Conservation (phyloP, 2,329 filamentous ascomycete species). For the Trichoderma sp. region DNA sequence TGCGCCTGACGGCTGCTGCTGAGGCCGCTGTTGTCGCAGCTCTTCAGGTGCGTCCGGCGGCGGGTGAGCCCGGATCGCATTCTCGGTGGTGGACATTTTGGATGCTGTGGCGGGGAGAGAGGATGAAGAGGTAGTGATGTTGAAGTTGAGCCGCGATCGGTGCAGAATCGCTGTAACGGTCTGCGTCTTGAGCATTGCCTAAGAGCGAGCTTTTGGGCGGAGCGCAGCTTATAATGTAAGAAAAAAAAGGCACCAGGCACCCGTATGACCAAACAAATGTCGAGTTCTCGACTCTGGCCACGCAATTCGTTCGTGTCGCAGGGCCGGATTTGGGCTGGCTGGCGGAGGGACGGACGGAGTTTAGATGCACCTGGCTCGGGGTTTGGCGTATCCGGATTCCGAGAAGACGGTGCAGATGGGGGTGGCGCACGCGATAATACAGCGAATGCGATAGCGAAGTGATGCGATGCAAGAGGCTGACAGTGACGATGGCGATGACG, state of each 20-base stretch:
- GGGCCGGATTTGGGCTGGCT: slow-evolving; percentile 18
- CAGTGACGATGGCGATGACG: background rate
- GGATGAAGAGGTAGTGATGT: slow-evolving; percentile 22
- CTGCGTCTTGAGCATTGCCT: slow-evolving; percentile 48
- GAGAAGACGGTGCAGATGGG: background rate
- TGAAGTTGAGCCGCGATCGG: slow-evolving; percentile 41
- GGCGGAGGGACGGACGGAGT: slow-evolving; percentile 16
- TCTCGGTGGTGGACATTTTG: slow-evolving; percentile 37
- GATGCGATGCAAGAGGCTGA: background rate
- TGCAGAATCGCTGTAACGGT: slow-evolving; percentile 40
- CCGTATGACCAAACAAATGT: slow-evolving; percentile 6
- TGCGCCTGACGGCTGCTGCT: slow-evolving; percentile 32
- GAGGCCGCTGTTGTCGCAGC: slow-evolving; percentile 29
- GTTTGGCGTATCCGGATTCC: slow-evolving; percentile 15
- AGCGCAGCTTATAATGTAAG: slow-evolving; percentile 1
- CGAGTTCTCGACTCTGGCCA: background rate
- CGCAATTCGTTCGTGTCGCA: slow-evolving; percentile 13
- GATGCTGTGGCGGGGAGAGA: slow-evolving; percentile 20
- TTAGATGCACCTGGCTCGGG: slow-evolving; percentile 1
- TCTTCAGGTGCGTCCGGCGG: slow-evolving; percentile 23
- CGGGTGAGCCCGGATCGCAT: slow-evolving; percentile 27
- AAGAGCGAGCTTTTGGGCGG: background rate
- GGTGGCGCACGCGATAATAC: background rate
- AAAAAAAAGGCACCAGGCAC: slow-evolving; percentile 10
- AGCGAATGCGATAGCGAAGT: background rate